Evolutionary conservation across 306 rosid species (phyloP).

Genomic region (Cucurbita pepo): DNA sequence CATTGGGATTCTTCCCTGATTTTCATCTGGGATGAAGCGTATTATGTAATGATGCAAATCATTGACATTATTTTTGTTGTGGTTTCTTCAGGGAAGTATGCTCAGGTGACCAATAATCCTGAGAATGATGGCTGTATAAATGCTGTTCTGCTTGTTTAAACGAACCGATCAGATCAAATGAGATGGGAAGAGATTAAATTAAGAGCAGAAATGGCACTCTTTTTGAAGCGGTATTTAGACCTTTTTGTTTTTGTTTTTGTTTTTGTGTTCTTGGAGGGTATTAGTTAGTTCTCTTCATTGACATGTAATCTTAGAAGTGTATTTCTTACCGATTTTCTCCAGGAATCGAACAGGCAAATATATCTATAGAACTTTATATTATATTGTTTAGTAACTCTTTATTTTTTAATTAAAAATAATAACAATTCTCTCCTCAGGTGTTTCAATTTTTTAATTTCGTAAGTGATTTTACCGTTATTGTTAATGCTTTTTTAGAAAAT

Average conservation of each 20-base stretch:
- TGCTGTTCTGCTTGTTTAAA: conserved; percentile 71
- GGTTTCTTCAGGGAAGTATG: conserved; percentile 59
- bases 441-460: too few relatives aligned
- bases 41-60: too few relatives aligned
- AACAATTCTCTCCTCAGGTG: too few relatives aligned
- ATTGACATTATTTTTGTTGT: background rate
- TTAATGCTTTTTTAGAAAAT: too few relatives aligned
- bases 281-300: background rate
- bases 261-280: background rate
- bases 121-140: conserved; percentile 92
- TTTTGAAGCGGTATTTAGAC: background rate
- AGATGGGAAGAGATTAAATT: background rate
- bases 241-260: background rate
- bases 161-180: background rate
- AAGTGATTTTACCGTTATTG: too few relatives aligned
- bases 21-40: background rate
- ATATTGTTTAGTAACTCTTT: too few relatives aligned
- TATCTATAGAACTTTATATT: too few relatives aligned
- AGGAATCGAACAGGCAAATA: too few relatives aligned
- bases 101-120: conserved; percentile 87
- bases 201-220: background rate
- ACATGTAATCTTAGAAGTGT: too few relatives aligned
- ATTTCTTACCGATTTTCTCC: too few relatives aligned
- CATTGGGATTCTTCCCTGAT: background rate
- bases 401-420: too few relatives aligned